These are phyloP conservation scores for Przewalskia tangutica DNA, from an alignment of 257 asterid genomes.

Conservation along the genomic window DNA sequence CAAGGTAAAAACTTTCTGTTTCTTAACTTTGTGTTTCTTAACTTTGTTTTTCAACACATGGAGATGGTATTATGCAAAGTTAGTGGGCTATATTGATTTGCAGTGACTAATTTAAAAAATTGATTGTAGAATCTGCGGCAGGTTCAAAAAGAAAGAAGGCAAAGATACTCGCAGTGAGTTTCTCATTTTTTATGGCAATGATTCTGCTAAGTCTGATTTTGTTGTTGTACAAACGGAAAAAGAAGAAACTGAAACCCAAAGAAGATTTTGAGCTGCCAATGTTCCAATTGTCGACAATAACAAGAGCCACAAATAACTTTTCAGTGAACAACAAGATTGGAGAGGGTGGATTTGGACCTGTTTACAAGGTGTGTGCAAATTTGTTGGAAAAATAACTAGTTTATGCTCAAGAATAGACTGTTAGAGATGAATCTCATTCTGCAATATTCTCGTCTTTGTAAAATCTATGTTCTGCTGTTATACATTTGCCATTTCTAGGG, in stretches of 20 bases:
- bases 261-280: constrained; percentile 12
- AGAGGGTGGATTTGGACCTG: neutral
- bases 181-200: neutral
- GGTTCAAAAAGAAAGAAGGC: neutral
- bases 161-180: neutral
- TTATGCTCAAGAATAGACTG: neutral
- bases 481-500: constrained; percentile 3
- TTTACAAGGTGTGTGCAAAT: neutral
- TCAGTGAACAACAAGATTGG: neutral
- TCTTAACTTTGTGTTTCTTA: neutral
- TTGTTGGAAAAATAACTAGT: neutral
- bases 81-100: neutral
- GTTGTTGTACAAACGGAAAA: neutral
- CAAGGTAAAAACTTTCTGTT: neutral
- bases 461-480: neutral
- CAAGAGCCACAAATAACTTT: constrained; percentile 10
- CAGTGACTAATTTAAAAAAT: neutral
- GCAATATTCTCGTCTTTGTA: neutral
- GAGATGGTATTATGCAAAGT: neutral
- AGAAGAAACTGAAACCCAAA: neutral
- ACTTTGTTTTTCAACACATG: neutral
- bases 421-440: neutral
- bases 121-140: neutral
- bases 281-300: constrained; percentile 12
- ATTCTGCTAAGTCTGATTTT: neutral